phyloP scores from a whole-genome alignment of 148 eudicot species.

The Arctostaphylos glauca region DNA sequence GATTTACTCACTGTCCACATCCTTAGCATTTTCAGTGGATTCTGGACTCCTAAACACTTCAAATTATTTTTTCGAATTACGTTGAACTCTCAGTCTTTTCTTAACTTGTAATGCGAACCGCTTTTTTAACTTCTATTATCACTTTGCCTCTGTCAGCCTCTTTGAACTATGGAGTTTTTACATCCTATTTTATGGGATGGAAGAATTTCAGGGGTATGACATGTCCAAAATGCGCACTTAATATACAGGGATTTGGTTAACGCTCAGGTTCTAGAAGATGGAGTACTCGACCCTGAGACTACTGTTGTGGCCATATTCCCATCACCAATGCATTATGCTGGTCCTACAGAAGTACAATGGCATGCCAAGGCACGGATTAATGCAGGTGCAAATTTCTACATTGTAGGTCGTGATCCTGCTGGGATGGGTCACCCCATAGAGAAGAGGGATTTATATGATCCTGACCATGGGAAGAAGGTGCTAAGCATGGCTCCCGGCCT shows the following conservation, averaged over 20 bases:
- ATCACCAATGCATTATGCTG: constrained; percentile 97
- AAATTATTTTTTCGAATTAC: background rate
- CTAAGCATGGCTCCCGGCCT: constrained; percentile 95
- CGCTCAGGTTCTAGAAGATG: constrained; percentile 86
- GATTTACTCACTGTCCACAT: background rate
- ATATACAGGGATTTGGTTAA: background rate
- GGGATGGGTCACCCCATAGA: constrained; percentile 91
- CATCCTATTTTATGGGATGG: background rate
- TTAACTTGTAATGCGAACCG: background rate
- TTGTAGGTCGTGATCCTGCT: constrained; percentile 93
- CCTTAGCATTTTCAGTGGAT: background rate
- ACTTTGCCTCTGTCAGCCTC: background rate
- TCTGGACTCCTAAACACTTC: background rate
- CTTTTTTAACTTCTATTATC: background rate
- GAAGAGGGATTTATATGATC: constrained; percentile 79
- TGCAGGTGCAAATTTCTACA: constrained; percentile 93
- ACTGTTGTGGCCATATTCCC: constrained; percentile 94
- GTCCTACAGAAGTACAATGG: constrained; percentile 98
- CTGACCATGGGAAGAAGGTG: constrained; percentile 90
- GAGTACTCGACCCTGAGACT: constrained; percentile 86
- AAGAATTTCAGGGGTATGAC: background rate
- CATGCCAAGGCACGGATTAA: constrained; percentile 97
- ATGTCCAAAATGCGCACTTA: background rate
- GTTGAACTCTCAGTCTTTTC: background rate
- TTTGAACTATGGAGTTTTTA: background rate